Conservation (phyloP, 371 early-diverging fungal genomes). For the Mucor sp. region DNA sequence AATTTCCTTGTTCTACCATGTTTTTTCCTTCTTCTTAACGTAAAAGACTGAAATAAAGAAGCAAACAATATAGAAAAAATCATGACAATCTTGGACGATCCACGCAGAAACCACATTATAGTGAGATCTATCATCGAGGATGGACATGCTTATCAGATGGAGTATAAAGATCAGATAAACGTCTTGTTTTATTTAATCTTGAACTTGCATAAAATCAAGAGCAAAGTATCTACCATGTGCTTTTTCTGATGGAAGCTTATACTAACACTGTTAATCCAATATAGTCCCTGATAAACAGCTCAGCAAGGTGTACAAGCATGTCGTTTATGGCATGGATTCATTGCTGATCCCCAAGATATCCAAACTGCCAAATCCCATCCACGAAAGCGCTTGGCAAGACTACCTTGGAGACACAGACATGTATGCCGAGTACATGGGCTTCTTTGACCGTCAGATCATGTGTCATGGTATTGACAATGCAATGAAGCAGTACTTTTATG, state of each 20-base stretch:
- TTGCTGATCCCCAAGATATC: conserved; percentile 5
- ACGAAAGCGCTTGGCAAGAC: conserved; percentile 23
- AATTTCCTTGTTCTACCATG: neutral
- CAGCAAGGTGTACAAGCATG: neutral
- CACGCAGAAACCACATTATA: conserved; percentile 1
- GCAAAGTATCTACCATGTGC: neutral
- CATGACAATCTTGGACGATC: conserved; percentile 7
- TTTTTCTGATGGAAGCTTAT: neutral
- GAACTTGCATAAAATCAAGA: conserved; percentile 6
- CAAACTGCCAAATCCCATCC: conserved; percentile 4
- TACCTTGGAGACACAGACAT: conserved; percentile 24
- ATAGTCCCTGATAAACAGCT: conserved; percentile 10
- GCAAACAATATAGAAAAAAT: neutral
- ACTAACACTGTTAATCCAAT: neutral
- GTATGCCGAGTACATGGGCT: conserved; percentile 28
- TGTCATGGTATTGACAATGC: conserved; percentile 20
- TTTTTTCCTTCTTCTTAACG: neutral
- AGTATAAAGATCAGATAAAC: conserved; percentile 16
- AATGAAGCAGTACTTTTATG: conserved; percentile 21
- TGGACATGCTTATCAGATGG: conserved; percentile 12
- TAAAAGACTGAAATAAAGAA: neutral
- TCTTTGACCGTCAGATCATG: conserved; percentile 29
- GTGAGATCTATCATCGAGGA: conserved; percentile 1
- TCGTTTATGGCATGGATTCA: neutral
- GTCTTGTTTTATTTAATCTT: conserved; percentile 14